Percentiles rank a stretch among this genome's conserved stretches.
Evolutionary conservation across 2,329 filamentous ascomycete species (phyloP).

Genomic region (Dryadomyces quercus-mongolicae): DNA sequence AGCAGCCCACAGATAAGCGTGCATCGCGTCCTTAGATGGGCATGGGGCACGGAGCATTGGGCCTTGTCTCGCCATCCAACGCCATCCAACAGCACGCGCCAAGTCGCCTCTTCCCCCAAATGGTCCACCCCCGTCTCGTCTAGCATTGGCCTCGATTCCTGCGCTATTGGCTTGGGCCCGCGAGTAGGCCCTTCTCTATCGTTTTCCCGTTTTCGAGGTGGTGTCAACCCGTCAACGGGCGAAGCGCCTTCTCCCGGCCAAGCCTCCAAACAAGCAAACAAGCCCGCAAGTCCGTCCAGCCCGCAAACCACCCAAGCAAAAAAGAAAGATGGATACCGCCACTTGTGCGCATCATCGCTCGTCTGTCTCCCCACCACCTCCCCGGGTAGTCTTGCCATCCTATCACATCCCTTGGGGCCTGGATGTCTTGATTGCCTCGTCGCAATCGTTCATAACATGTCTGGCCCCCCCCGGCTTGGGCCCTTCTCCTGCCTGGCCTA

Average conservation of each 20-base stretch:
- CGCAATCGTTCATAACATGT: not conserved
- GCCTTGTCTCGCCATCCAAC: not conserved
- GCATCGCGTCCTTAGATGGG: not conserved
- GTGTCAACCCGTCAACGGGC: not conserved
- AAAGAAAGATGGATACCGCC: not conserved
- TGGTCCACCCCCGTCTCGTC: not conserved
- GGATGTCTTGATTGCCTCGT: constrained; percentile 7
- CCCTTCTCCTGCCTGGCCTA: not conserved
- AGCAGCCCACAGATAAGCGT: not conserved
- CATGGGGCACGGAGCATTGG: too few relatives aligned
- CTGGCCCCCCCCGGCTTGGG: not conserved
- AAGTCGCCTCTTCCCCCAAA: not conserved
- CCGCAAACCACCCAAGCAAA: not conserved
- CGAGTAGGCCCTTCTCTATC: not conserved
- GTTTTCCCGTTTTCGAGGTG: too few relatives aligned
- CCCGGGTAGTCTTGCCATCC: not conserved
- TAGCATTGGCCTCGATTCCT: constrained; percentile 4
- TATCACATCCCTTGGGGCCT: constrained; percentile 1
- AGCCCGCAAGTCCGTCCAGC: too few relatives aligned
- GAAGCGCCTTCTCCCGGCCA: not conserved
- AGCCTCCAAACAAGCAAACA: not conserved
- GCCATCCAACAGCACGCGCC: too few relatives aligned
- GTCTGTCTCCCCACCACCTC: not conserved
- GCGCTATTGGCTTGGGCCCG: constrained; percentile 9
- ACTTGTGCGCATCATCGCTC: constrained; percentile 1